phyloP scores from a whole-genome alignment of 352 stramenopile species.

The Globisporangium rhizosaccharum region DNA sequence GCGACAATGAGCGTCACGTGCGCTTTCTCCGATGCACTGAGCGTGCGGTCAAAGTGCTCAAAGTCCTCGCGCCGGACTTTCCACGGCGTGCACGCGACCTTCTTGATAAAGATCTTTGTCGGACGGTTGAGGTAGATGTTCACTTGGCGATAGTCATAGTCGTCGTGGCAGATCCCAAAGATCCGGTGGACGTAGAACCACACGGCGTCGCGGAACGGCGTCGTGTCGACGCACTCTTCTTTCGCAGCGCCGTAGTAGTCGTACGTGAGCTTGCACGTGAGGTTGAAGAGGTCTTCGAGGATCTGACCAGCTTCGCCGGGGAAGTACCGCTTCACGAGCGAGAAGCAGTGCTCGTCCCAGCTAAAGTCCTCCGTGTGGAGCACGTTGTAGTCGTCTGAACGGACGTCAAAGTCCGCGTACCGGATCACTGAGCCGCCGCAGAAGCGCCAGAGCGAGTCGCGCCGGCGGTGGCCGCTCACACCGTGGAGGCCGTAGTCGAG shows the following conservation, averaged over 20 bases:
- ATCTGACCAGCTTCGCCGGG: conserved; percentile 75
- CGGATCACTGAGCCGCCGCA: conserved; percentile 74
- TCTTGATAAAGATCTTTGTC: conserved; percentile 86
- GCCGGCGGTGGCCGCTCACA: conserved; percentile 28
- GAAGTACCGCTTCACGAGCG: conserved; percentile 82
- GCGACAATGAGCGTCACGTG: conserved; percentile 80
- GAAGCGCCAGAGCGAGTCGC: conserved; percentile 77
- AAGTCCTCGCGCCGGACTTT: conserved; percentile 78
- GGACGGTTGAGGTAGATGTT: conserved; percentile 79
- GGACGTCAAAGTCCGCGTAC: conserved; percentile 85
- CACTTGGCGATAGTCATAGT: conserved; percentile 84
- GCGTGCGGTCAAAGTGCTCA: conserved; percentile 76
- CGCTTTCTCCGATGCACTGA: conserved; percentile 80
- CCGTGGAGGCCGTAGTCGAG: conserved; percentile 35
- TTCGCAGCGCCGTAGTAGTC: conserved; percentile 62
- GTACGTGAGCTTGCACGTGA: conserved; percentile 83
- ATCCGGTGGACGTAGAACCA: conserved; percentile 88
- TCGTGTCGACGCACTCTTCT: conserved; percentile 65
- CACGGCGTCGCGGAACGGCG: conserved; percentile 74
- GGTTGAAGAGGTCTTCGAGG: conserved; percentile 82
- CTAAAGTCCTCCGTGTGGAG: conserved; percentile 87
- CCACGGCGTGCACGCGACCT: conserved; percentile 81
- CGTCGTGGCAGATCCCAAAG: conserved; percentile 86
- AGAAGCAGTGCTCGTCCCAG: conserved; percentile 88
- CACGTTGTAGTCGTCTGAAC: conserved; percentile 70